Percentiles rank a stretch among this genome's conserved stretches.
phyloP scores from a whole-genome alignment of 306 rosid genomes.

The Cucurbita argyrosperma region DNA sequence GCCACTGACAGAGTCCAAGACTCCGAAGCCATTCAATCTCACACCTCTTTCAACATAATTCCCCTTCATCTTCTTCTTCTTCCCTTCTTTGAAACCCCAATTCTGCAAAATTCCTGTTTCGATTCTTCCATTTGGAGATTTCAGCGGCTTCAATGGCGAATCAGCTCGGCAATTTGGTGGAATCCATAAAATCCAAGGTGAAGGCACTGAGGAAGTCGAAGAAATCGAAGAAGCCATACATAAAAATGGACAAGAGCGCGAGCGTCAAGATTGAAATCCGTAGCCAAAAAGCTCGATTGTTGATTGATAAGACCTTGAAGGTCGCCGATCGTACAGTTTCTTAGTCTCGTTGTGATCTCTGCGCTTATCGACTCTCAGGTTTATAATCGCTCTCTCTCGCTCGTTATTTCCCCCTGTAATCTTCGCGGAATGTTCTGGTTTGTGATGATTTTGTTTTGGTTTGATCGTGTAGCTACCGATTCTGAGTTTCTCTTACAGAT shows the following conservation, averaged over 20 bases:
- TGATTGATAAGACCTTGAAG: constrained; percentile 76
- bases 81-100: not conserved
- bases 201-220: constrained; percentile 37
- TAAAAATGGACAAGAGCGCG: constrained; percentile 86
- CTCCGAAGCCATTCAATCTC: not conserved
- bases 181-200: constrained; percentile 73
- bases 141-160: constrained; percentile 26
- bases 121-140: not conserved
- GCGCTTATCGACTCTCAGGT: not conserved
- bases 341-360: not conserved
- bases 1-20: not conserved
- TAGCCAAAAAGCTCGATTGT: constrained; percentile 66
- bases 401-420: not conserved
- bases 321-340: constrained; percentile 38
- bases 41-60: not conserved
- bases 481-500: constrained; percentile 7
- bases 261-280: constrained; percentile 91
- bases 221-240: constrained; percentile 45
- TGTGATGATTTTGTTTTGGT: not conserved
- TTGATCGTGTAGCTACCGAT: constrained; percentile 16
- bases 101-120: not conserved
- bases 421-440: not conserved
- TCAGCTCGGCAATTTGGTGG: constrained; percentile 51
- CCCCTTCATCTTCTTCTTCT: not conserved
- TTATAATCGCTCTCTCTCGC: not conserved